Percentiles rank a stretch among this genome's conserved stretches.
Conservation (phyloP, 768 basidiomycete species). For the Gymnopilus junonius region DNA sequence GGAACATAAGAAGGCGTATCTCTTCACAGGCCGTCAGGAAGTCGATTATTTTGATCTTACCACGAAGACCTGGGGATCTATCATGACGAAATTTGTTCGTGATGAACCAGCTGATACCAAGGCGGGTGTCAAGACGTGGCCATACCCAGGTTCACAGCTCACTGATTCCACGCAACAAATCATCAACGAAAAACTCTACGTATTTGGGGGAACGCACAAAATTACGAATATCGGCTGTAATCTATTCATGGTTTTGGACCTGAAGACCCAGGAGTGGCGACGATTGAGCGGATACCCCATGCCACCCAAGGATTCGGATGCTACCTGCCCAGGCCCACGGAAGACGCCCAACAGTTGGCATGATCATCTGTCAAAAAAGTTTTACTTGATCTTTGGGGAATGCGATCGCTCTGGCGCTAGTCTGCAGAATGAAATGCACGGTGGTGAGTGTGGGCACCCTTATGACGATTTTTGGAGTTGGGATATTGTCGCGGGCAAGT, state of each 20-base stretch:
- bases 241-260: slow-evolving; percentile 40
- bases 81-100: slow-evolving; percentile 28
- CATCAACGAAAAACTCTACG: slow-evolving; percentile 36
- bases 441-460: slow-evolving; percentile 20
- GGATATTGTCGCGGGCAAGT: slow-evolving; percentile 31
- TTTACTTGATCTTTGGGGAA: slow-evolving; percentile 40
- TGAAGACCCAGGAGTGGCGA: slow-evolving; percentile 36
- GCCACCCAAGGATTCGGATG: neutral
- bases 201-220: slow-evolving; percentile 41
- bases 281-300: slow-evolving; percentile 19
- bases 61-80: slow-evolving; percentile 35
- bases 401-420: slow-evolving; percentile 36
- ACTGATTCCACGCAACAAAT: slow-evolving; percentile 26
- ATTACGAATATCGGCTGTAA: slow-evolving; percentile 36
- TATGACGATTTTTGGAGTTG: slow-evolving; percentile 43
- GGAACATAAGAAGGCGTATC: slow-evolving; percentile 36
- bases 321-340: slow-evolving; percentile 35
- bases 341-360: slow-evolving; percentile 40
- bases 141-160: slow-evolving; percentile 19
- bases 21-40: slow-evolving; percentile 34
- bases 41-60: slow-evolving; percentile 42
- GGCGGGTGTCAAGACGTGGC: slow-evolving; percentile 29
- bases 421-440: slow-evolving; percentile 28
- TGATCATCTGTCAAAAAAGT: slow-evolving; percentile 26
- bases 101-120: slow-evolving; percentile 15